A percentile compares a stretch with the other conserved stretches of the same genome.
phyloP scores from a whole-genome alignment of 2,329 filamentous ascomycete species.

The Xylaria sp. region DNA sequence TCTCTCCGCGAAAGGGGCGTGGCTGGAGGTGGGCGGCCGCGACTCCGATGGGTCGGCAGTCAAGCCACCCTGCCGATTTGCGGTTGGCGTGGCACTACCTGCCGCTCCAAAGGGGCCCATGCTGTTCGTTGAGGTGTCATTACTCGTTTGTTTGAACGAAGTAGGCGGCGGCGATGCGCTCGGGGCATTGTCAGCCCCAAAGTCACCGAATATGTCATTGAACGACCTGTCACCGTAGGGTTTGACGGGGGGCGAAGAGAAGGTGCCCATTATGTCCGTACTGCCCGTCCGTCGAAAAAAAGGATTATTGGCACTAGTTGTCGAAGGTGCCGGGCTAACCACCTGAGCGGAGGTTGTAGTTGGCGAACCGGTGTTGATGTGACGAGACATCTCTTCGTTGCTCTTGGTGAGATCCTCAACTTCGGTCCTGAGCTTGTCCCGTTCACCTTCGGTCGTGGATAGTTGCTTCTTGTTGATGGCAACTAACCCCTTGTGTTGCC shows the following conservation, averaged over 20 bases:
- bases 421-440: constrained; percentile 84
- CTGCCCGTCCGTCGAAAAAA: constrained; percentile 80
- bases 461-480: constrained; percentile 99
- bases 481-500: constrained; percentile 93
- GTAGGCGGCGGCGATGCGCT: constrained; percentile 51
- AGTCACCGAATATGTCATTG: constrained; percentile 83
- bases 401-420: constrained; percentile 68
- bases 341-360: constrained; percentile 52
- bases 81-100: constrained; percentile 62
- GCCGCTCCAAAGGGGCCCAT: constrained; percentile 56
- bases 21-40: constrained; percentile 76
- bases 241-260: constrained; percentile 50
- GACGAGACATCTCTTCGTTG: constrained; percentile 60
- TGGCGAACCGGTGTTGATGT: constrained; percentile 54
- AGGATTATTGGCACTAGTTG: constrained; percentile 82
- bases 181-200: constrained; percentile 48
- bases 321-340: constrained; percentile 70
- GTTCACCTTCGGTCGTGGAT: constrained; percentile 82
- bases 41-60: constrained; percentile 67
- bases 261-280: constrained; percentile 60
- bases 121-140: constrained; percentile 58
- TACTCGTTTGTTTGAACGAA: constrained; percentile 65
- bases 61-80: constrained; percentile 64
- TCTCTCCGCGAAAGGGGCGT: constrained; percentile 69
- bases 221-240: constrained; percentile 68